Evolutionary conservation across 306 rosid species (phyloP), one percentile per base, ranked within the genome.

Genomic region (Betula pendula): DNA sequence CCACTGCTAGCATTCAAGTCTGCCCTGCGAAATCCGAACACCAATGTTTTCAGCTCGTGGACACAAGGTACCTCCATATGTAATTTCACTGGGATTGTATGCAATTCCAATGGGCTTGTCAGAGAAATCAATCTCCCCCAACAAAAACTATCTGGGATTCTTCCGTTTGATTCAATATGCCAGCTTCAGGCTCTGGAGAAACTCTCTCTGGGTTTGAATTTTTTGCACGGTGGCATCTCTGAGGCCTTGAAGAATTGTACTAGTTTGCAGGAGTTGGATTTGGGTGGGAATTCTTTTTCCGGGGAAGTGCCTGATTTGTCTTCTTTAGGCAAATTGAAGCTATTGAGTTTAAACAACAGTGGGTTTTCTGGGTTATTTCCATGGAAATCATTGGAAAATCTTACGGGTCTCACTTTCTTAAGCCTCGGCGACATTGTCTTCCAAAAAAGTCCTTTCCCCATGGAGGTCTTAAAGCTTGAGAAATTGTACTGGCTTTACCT

Each of bases 401-500:
- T 94, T 8, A 90, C 88, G 2, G 17, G 51, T 38, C 84, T 94
- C 38, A 19, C 67, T n/a, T 86, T 87, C 74, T 76, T 94, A 44
- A 94, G 98, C 89, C 80, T 91, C 43, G 98, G 98, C 7, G 98
- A 94, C 68, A 94, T 89, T 75, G 16, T 29, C 0, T 81, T 91
- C 42, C 87, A 82, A 3, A 12, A 29, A 56, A 66, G 50, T 69
- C 33, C 88, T 17, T 91, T 94, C 44, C 94, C 98, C 31, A 38
- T 43, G 24, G 93, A 90, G 82, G 74, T 90, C 25, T 65, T 86
- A 14, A 85, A 84, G 86, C 94, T 91, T 74, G 85, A 85, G 2
- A 87, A 89, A 2, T 76, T 94, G 82, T 83, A 82, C 66, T 91
- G 93, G 96, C 91, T 94, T 38, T 94, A 94, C 81, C 90, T 94